Evolutionary conservation across 805 yeast genomes (phyloP).

Genomic region (Zygosaccharomyces lentus): DNA sequence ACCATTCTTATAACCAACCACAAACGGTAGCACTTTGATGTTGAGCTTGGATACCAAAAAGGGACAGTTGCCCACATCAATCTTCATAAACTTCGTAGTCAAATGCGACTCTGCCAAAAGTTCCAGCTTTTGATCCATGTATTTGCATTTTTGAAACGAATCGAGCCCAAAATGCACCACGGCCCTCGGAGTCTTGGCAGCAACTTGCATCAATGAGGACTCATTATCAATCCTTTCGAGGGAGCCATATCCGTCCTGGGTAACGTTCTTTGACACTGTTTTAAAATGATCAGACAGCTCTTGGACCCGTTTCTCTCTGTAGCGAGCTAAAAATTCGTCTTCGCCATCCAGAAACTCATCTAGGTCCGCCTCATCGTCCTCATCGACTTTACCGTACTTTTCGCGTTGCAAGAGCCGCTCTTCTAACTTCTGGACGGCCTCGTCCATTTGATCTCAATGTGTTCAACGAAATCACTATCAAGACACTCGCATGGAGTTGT

Average conservation of each 20-base stretch:
- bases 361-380: constrained; percentile 29
- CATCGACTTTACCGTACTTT: neutral
- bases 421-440: constrained; percentile 5
- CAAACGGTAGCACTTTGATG: constrained; percentile 68
- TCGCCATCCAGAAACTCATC: constrained; percentile 47
- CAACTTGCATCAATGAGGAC: constrained; percentile 50
- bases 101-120: constrained; percentile 55
- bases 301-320: constrained; percentile 61
- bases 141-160: constrained; percentile 53
- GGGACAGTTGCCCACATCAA: constrained; percentile 64
- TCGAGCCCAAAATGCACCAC: constrained; percentile 65
- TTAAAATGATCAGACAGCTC: constrained; percentile 46
- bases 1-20: constrained; percentile 57
- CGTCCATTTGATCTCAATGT: neutral
- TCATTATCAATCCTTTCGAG: constrained; percentile 46
- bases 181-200: constrained; percentile 40
- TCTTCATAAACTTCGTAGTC: constrained; percentile 47
- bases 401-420: constrained; percentile 3
- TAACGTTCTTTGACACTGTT: constrained; percentile 34
- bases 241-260: constrained; percentile 43
- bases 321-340: constrained; percentile 45
- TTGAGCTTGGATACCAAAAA: constrained; percentile 61
- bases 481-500: neutral
- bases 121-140: constrained; percentile 47
- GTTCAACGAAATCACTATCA: neutral